These are phyloP conservation scores for Pestalotiopsis sp. DNA, from an alignment of 2,329 filamentous ascomycete species.

Conservation along the genomic window DNA sequence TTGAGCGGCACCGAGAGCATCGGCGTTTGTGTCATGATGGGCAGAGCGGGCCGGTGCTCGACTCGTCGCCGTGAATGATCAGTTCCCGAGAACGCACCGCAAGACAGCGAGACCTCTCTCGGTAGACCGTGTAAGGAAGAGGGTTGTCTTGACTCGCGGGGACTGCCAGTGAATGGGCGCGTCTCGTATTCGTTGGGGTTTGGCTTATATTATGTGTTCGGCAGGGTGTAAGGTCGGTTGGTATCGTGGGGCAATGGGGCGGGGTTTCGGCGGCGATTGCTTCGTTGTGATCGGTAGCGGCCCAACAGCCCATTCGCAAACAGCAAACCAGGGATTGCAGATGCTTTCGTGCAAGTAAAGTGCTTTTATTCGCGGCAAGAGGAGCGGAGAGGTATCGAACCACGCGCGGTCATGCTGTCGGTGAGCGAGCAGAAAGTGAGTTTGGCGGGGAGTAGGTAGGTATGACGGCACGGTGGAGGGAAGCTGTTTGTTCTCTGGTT, in stretches of 20 bases:
- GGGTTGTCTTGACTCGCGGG: background rate
- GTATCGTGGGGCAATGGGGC: conserved; percentile 10
- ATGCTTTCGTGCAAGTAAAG: background rate
- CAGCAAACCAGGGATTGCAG: background rate
- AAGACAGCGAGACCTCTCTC: background rate
- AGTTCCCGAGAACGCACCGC: background rate
- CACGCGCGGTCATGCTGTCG: conserved; percentile 6
- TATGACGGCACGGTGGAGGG: conserved; percentile 9
- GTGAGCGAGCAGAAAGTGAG: background rate
- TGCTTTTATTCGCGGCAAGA: background rate
- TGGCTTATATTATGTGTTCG: background rate
- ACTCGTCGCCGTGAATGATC: background rate
- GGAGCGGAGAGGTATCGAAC: background rate
- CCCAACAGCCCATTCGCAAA: background rate
- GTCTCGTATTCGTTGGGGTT: background rate
- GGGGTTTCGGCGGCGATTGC: background rate
- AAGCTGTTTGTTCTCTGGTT: background rate
- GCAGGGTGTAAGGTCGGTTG: background rate
- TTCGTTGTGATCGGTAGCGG: background rate
- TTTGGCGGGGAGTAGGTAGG: background rate
- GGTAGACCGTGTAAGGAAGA: background rate
- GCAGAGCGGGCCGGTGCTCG: background rate
- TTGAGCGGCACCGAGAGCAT: conserved; percentile 96
- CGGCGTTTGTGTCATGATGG: conserved; percentile 77
- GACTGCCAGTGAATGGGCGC: background rate